Evolutionary conservation across 2,329 filamentous ascomycete species (phyloP), one percentile per base, ranked within the genome.

Genomic region (Verticillium zaregamsianum): DNA sequence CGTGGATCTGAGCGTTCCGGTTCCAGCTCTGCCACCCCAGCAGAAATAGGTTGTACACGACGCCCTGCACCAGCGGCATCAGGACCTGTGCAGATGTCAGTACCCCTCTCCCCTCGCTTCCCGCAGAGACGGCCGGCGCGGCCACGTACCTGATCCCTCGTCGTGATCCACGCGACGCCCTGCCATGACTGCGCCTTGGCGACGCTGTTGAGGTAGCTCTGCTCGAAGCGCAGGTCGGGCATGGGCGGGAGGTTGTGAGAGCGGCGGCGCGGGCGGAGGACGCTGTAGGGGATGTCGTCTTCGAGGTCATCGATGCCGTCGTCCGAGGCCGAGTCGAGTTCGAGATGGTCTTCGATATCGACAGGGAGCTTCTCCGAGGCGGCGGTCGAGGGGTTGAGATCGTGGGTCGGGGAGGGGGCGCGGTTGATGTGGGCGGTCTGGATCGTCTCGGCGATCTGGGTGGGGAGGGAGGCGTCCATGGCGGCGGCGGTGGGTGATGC

Each of bases 161-260:
- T 75, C 20, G 95, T 99, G 68, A 99, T 94, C 79, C 90, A 90
- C 8, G 86, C 83, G 35, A 99, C 86, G 73, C 87, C 86, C 79
- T 90, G 89, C 87, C 89, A 93, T 28, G 86, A 88, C 67, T 95
- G 86, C 39, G 93, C 92, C 61, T 86, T 82, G 66, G 89, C 86
- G 68, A 99, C 90, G 77, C 93, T 96, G 69, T 91, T 90, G 61
- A 99, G 84, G 76, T 99, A 99, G 82, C 93, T 97, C 83, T 99
- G 95, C 79, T 99, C 95, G 77, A 98, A 98, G 54, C 95, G 87
- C 67, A 99, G 80, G 78, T 99, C 95, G 4, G 93, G 93, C 71
- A 97, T 84, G 9, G 87, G 85, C 33, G 84, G 85, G 60, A 88
- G 78, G 49, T 77, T 74, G 39, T 76, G 74, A 56, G 71, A 70